A percentile compares a stretch with the other conserved stretches of the same genome.
Evolutionary conservation across 352 stramenopile genomes (phyloP).

Genomic region (Globisporangium ultimum): DNA sequence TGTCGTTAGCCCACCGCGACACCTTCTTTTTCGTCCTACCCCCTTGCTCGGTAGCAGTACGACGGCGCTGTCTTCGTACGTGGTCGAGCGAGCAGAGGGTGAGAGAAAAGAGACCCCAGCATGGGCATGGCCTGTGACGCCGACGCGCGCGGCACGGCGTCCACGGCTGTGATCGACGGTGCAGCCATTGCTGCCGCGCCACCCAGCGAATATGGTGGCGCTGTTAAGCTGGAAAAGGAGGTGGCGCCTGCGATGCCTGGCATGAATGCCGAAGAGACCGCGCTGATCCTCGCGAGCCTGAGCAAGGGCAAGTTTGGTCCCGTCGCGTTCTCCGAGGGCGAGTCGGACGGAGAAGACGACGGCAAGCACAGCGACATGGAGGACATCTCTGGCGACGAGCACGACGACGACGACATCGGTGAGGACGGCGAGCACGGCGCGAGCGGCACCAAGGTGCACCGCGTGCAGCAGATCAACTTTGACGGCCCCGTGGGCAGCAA

Average conservation of each 20-base stretch:
- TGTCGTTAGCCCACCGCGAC: background rate
- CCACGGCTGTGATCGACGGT: constrained; percentile 1
- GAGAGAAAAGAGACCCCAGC: constrained; percentile 9
- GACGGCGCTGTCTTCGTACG: constrained; percentile 2
- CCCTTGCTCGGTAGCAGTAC: constrained; percentile 7
- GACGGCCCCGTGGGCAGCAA: constrained; percentile 67
- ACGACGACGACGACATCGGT: constrained; percentile 30
- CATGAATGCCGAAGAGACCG: constrained; percentile 81
- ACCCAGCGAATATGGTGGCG: background rate
- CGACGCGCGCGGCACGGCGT: constrained; percentile 30
- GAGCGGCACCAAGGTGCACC: constrained; percentile 33
- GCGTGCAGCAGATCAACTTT: constrained; percentile 73
- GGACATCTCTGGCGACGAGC: constrained; percentile 28
- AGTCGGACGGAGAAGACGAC: constrained; percentile 27
- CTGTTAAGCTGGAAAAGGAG: background rate
- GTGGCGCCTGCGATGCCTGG: constrained; percentile 7
- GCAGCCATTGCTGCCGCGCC: constrained; percentile 11
- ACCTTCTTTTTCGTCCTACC: background rate
- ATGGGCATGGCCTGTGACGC: constrained; percentile 74
- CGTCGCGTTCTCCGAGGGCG: constrained; percentile 5
- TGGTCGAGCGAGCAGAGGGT: constrained; percentile 3
- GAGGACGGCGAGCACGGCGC: constrained; percentile 16
- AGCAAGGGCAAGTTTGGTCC: constrained; percentile 53
- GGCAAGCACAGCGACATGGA: constrained; percentile 54
- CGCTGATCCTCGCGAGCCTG: constrained; percentile 84